A percentile compares a stretch with the other conserved stretches of the same genome.
Evolutionary conservation across 495 filamentous ascomycete genomes (phyloP).

Genomic region (Tuber microsphaerosporum): DNA sequence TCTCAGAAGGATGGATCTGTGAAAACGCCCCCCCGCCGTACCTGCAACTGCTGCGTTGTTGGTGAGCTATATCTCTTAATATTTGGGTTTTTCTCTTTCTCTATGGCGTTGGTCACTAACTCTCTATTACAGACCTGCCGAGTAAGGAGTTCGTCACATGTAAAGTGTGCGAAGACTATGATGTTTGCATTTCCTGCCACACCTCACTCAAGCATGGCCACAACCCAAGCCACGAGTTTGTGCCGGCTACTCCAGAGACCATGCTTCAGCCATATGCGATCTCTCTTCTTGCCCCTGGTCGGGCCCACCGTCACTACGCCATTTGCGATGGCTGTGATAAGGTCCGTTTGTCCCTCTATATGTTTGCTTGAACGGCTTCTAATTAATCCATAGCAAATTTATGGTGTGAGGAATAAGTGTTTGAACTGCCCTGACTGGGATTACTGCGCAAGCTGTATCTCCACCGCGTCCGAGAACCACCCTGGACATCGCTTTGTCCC

Average conservation of each 20-base stretch:
- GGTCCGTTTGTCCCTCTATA: slow-evolving; percentile 43
- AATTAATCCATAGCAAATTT: slow-evolving; percentile 54
- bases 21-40: slow-evolving; percentile 47
- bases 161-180: slow-evolving; percentile 76
- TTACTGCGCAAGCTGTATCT: slow-evolving; percentile 74
- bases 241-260: slow-evolving; percentile 53
- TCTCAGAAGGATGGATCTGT: slow-evolving; percentile 43
- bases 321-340: slow-evolving; percentile 94
- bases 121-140: slow-evolving; percentile 52
- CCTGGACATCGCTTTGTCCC: slow-evolving; percentile 83
- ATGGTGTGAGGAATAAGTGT: slow-evolving; percentile 93
- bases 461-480: slow-evolving; percentile 60
- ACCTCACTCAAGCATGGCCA: slow-evolving; percentile 75
- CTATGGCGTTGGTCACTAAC: slow-evolving; percentile 10
- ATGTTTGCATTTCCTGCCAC: slow-evolving; percentile 81
- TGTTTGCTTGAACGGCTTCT: slow-evolving; percentile 27
- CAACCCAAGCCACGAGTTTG: slow-evolving; percentile 80
- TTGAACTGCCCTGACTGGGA: slow-evolving; percentile 97
- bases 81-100: background rate
- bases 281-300: slow-evolving; percentile 68
- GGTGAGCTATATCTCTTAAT: slow-evolving; percentile 48
- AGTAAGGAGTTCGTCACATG: slow-evolving; percentile 80
- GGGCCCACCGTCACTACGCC: slow-evolving; percentile 72
- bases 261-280: slow-evolving; percentile 51
- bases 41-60: slow-evolving; percentile 86